A percentile compares a stretch with the other conserved stretches of the same genome.
phyloP scores from a whole-genome alignment of 371 early-diverging fungal genomes.

The Lichtheimia ramosa region DNA sequence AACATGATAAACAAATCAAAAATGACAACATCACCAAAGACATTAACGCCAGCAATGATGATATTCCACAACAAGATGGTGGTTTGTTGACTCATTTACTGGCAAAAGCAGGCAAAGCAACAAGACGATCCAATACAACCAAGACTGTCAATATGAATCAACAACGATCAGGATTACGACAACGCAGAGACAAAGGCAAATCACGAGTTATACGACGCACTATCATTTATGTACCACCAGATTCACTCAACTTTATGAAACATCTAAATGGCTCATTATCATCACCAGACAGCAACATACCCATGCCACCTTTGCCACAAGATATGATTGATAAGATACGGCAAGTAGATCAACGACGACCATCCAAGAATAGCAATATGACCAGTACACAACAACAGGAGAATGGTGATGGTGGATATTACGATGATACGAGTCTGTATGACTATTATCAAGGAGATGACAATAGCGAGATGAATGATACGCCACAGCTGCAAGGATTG shows the following conservation, averaged over 20 bases:
- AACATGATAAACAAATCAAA: slow-evolving; percentile 14
- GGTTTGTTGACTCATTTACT: slow-evolving; percentile 15
- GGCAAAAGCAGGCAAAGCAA: slow-evolving; percentile 20
- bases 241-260: slow-evolving; percentile 35
- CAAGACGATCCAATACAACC: slow-evolving; percentile 3
- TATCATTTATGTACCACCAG: slow-evolving; percentile 51
- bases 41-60: background rate
- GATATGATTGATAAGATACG: slow-evolving; percentile 8
- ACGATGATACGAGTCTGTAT: slow-evolving; percentile 20
- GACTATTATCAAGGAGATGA: slow-evolving; percentile 18
- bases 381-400: background rate
- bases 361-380: background rate
- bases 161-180: too few species aligned
- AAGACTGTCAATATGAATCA: slow-evolving; percentile 21
- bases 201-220: slow-evolving; percentile 40
- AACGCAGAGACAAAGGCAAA: slow-evolving; percentile 14
- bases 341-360: background rate
- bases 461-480: too few species aligned
- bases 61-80: background rate
- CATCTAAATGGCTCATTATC: background rate
- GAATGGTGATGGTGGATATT: slow-evolving; percentile 7
- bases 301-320: slow-evolving; percentile 1
- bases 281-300: background rate
- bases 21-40: background rate
- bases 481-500: slow-evolving; percentile 21